Percentiles rank a stretch among this genome's conserved stretches.
phyloP scores from a whole-genome alignment of 768 basidiomycete species.

The Lepiota venenata region DNA sequence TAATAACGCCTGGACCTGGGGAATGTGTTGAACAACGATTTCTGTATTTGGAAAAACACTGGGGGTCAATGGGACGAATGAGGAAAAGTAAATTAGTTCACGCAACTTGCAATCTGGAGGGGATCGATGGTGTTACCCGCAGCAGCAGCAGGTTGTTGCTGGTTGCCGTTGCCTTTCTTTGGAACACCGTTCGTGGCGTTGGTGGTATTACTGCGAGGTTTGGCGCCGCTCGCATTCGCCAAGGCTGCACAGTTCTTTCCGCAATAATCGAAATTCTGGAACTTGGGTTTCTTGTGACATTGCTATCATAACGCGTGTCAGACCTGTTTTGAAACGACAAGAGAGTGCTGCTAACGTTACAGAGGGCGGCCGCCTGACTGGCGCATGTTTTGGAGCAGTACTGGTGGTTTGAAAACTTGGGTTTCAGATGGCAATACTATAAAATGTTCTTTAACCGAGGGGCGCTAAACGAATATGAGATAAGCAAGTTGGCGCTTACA shows the following conservation, averaged over 20 bases:
- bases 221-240: slow-evolving; percentile 32
- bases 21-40: slow-evolving; percentile 44
- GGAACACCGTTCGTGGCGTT: slow-evolving; percentile 12
- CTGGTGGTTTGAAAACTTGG: slow-evolving; percentile 39
- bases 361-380: slow-evolving; percentile 38
- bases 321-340: neutral
- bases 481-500: slow-evolving; percentile 22
- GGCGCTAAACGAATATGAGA: slow-evolving; percentile 5
- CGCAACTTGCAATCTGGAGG: slow-evolving; percentile 38
- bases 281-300: slow-evolving; percentile 60
- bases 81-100: slow-evolving; percentile 11
- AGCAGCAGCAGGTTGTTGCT: slow-evolving; percentile 19
- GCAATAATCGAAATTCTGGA: slow-evolving; percentile 56
- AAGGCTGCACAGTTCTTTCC: slow-evolving; percentile 59
- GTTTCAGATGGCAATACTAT: slow-evolving; percentile 50
- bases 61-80: neutral
- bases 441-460: slow-evolving; percentile 7
- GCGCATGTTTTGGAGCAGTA: slow-evolving; percentile 59
- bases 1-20: slow-evolving; percentile 40
- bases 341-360: slow-evolving; percentile 33
- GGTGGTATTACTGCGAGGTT: slow-evolving; percentile 13
- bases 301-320: slow-evolving; percentile 26
- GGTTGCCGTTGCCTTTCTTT: slow-evolving; percentile 14
- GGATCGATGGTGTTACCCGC: slow-evolving; percentile 29
- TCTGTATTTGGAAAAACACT: slow-evolving; percentile 26